These are phyloP conservation scores for Tephrocybe sp. DNA, from an alignment of 768 basidiomycete genomes.

Conservation along the genomic window DNA sequence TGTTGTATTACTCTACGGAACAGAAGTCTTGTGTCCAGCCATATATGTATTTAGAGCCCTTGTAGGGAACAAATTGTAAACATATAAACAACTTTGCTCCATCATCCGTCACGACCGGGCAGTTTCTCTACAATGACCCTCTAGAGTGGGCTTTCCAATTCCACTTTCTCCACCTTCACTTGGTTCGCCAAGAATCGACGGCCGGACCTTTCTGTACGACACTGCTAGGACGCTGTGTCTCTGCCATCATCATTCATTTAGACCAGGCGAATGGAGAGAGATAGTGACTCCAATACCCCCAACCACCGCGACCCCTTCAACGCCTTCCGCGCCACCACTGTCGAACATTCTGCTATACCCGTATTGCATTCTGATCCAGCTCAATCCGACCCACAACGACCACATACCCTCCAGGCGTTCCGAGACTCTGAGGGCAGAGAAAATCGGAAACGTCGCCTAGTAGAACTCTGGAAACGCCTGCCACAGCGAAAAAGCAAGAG, in stretches of 20 bases:
- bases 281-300: slow-evolving; percentile 20
- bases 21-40: not conserved
- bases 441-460: slow-evolving; percentile 56
- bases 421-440: slow-evolving; percentile 60
- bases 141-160: slow-evolving; percentile 33
- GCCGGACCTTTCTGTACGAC: slow-evolving; percentile 10
- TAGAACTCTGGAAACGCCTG: slow-evolving; percentile 63
- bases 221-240: slow-evolving; percentile 9
- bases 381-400: slow-evolving; percentile 30
- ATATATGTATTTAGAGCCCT: not conserved
- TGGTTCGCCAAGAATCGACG: slow-evolving; percentile 14
- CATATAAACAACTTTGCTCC: slow-evolving; percentile 16
- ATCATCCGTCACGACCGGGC: slow-evolving; percentile 10
- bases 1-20: not conserved
- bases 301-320: slow-evolving; percentile 53
- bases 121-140: slow-evolving; percentile 26
- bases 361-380: slow-evolving; percentile 54
- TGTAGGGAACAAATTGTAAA: not conserved
- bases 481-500: slow-evolving; percentile 23
- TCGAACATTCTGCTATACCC: slow-evolving; percentile 56
- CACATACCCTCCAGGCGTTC: slow-evolving; percentile 61
- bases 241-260: slow-evolving; percentile 8
- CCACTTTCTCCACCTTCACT: slow-evolving; percentile 8
- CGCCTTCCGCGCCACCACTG: slow-evolving; percentile 46
- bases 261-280: slow-evolving; percentile 18